Evolutionary conservation across 2,329 filamentous ascomycete species (phyloP).

Genomic region (Epichloe sibirici): DNA sequence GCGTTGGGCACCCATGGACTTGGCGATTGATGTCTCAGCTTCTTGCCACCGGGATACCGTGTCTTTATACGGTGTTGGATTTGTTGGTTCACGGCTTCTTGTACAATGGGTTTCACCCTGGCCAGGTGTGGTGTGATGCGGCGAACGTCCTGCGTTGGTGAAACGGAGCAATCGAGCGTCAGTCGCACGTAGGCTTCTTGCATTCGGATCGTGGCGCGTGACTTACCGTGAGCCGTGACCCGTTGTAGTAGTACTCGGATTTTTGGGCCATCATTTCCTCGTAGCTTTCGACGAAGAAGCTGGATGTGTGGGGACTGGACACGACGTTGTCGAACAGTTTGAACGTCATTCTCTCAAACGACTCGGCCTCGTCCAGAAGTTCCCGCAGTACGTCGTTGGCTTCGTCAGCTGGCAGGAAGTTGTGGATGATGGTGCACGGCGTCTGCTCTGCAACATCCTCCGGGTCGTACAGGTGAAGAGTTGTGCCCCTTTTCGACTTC

Average conservation of each 20-base stretch:
- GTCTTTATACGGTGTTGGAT: conserved; percentile 58
- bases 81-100: conserved; percentile 64
- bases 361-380: conserved; percentile 58
- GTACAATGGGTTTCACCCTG: conserved; percentile 56
- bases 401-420: conserved; percentile 62
- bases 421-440: conserved; percentile 84
- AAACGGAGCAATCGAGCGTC: background rate
- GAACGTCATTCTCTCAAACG: conserved; percentile 62
- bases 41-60: conserved; percentile 56
- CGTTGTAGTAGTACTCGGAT: conserved; percentile 78
- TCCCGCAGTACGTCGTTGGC: conserved; percentile 67
- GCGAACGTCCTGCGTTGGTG: conserved; percentile 51
- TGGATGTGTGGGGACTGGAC: conserved; percentile 69
- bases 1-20: conserved; percentile 72
- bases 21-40: conserved; percentile 66
- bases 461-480: conserved; percentile 72
- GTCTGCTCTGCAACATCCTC: conserved; percentile 72
- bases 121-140: conserved; percentile 63
- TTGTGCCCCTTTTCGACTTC: conserved; percentile 65
- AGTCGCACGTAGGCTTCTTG: background rate
- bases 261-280: conserved; percentile 59
- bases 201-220: background rate
- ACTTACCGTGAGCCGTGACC: conserved; percentile 50
- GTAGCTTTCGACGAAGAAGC: conserved; percentile 68
- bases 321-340: conserved; percentile 84